Base-by-base conservation (phyloP, 23 red algal species). In the Agarophyton chilense region DNA sequence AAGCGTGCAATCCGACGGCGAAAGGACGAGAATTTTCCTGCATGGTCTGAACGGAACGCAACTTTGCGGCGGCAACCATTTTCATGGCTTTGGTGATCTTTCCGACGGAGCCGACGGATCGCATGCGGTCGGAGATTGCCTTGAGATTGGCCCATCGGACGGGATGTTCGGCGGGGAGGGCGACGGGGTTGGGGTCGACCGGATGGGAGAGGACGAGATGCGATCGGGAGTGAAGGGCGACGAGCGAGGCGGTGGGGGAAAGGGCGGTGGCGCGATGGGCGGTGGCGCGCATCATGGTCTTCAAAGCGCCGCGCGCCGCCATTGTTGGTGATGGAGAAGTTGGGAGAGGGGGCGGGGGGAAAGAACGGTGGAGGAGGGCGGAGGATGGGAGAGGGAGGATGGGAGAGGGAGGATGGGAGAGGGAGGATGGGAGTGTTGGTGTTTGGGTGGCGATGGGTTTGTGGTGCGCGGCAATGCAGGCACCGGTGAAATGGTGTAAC, bases 81-180 rank as follows among this genome's bases (percentile, higher is more conserved):
- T 98, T 98, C 96, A 98, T 98, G 83, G 96, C 96, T 71, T 98
- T 98, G 52, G 93, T 96, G 77, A 98, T 98, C 91, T 98, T 98
- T 4, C 86, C 91, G 65, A 98, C 94, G 9, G 93, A 96, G 29
- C 77, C 78, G 53, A 98, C 93, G 24, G 96, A 96, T 33, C 89
- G 72, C 96, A 98, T 98, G 38, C 96, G 93, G 70, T 94, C 89
- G 47, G 93, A 81, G 16, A 98, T 94, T 0, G 89, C 93, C 84
- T 98, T 98, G 24, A 98, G 86, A 72, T 94, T 98, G 10, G 89
- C 96, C 78, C 90, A 93, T 46, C 90, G 62, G 31, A 93, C 90
- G 40, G 67, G 90, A 11, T 93, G 51, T 68, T 93, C 90, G 13
- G 38, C 74, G 52, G 90, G 49, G 52, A 93, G 60, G 80, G 74